Conservation (phyloP, 108 stramenopile genomes). For the Nitzschia sp. region DNA sequence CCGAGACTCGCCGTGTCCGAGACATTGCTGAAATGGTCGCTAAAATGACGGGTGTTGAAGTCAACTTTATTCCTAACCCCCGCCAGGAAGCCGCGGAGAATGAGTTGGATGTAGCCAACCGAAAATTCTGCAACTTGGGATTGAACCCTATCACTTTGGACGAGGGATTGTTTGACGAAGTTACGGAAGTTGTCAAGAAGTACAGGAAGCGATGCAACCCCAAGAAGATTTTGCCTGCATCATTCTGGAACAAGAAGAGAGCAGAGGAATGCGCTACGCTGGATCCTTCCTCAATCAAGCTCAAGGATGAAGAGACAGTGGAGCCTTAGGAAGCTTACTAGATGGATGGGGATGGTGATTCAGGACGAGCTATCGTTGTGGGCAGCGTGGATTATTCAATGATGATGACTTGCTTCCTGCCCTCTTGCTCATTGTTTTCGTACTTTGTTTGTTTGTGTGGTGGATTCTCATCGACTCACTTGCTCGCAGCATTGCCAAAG, state of each 20-base stretch:
- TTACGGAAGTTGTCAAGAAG: slow-evolving; percentile 91
- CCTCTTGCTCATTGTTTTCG: too few relatives aligned
- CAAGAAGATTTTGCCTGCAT: slow-evolving; percentile 91
- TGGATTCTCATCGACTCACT: too few relatives aligned
- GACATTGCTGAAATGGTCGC: slow-evolving; percentile 94
- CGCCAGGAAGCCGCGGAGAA: slow-evolving; percentile 98
- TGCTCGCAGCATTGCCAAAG: too few relatives aligned
- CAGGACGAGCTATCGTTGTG: too few relatives aligned
- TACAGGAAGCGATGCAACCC: slow-evolving; percentile 93
- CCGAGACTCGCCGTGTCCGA: slow-evolving; percentile 95
- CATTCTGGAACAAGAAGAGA: slow-evolving; percentile 96
- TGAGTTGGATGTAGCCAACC: slow-evolving; percentile 96
- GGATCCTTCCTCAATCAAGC: slow-evolving; percentile 72
- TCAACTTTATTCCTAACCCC: slow-evolving; percentile 94
- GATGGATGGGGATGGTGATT: too few relatives aligned
- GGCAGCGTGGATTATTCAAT: too few relatives aligned
- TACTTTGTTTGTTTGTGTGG: too few relatives aligned
- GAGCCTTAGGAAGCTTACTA: slow-evolving; percentile 12
- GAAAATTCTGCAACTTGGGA: slow-evolving; percentile 94
- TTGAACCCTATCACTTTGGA: slow-evolving; percentile 93
- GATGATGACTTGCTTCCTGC: too few relatives aligned
- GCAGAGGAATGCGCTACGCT: slow-evolving; percentile 81
- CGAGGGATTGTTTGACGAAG: slow-evolving; percentile 90
- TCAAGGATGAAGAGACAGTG: slow-evolving; percentile 35
- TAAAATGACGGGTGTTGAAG: slow-evolving; percentile 89